phyloP scores from a whole-genome alignment of 2,329 filamentous ascomycete genomes.

The Pseudocercospora pini-densiflorae region DNA sequence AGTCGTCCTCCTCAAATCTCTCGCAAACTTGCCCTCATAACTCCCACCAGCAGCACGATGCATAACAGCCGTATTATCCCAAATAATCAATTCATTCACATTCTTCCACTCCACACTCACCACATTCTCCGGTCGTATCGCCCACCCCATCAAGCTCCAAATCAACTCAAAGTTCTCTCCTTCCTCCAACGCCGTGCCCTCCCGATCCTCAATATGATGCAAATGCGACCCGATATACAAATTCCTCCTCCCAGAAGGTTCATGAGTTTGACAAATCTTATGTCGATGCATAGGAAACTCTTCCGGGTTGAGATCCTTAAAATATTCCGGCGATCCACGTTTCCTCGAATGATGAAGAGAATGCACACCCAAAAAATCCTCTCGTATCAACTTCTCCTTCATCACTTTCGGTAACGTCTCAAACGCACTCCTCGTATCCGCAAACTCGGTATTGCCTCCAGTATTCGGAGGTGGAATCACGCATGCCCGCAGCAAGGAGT shows the following conservation, averaged over 20 bases:
- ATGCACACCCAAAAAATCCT: not conserved
- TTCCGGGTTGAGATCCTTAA: conserved; percentile 46
- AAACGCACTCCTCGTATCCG: not conserved
- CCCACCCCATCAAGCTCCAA: conserved; percentile 49
- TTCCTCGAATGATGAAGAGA: not conserved
- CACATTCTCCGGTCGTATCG: conserved; percentile 52
- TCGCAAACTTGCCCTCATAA: not conserved
- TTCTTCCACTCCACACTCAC: conserved; percentile 53
- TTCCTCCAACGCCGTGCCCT: conserved; percentile 27
- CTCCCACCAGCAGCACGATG: not conserved
- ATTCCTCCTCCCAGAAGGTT: conserved; percentile 55
- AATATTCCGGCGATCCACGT: not conserved
- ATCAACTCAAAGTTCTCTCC: conserved; percentile 43
- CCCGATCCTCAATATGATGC: conserved; percentile 37
- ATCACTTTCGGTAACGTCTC: not conserved
- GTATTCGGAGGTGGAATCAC: not conserved
- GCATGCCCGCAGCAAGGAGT: not conserved
- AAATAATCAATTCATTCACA: conserved; percentile 9
- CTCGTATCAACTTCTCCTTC: not conserved
- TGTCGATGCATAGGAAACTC: conserved; percentile 47
- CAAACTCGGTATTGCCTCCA: not conserved
- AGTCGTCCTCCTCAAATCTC: not conserved
- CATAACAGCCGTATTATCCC: conserved; percentile 11
- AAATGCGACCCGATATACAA: conserved; percentile 58
- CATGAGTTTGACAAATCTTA: conserved; percentile 55